A percentile compares a stretch with the other conserved stretches of the same genome.
Evolutionary conservation across 768 basidiomycete species (phyloP).

Genomic region (Lentinus brumalis): DNA sequence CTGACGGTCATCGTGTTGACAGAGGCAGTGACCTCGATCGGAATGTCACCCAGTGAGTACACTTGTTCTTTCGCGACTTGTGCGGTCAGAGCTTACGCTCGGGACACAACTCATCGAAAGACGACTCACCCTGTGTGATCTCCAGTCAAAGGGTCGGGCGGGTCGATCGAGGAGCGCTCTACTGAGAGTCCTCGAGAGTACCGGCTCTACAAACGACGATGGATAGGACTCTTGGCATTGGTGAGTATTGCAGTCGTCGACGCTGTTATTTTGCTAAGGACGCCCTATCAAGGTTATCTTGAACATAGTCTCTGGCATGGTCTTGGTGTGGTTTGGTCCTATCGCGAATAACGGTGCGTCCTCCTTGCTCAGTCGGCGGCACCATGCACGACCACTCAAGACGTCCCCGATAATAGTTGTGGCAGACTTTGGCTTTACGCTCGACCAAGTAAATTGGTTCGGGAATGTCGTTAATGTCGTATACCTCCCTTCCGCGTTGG

Average conservation of each 20-base stretch:
- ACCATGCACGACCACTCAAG: neutral
- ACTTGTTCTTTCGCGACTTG: neutral
- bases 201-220: conserved; percentile 70
- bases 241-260: conserved; percentile 37
- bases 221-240: conserved; percentile 62
- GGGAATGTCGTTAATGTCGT: conserved; percentile 65
- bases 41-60: neutral
- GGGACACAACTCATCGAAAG: neutral
- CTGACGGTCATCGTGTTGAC: no score
- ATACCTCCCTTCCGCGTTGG: conserved; percentile 63
- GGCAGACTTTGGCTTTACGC: conserved; percentile 63
- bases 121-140: neutral
- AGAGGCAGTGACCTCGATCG: neutral
- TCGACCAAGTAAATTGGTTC: conserved; percentile 80
- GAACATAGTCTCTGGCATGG: conserved; percentile 64
- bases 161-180: neutral
- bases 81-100: no score
- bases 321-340: conserved; percentile 84
- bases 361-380: neutral
- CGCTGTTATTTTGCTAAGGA: neutral
- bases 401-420: conserved; percentile 44
- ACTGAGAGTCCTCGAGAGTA: conserved; percentile 36
- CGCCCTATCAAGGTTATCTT: conserved; percentile 53
- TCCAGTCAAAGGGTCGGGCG: neutral
- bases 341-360: conserved; percentile 67